Evolutionary conservation across 2,329 filamentous ascomycete genomes (phyloP), one percentile per base, ranked within the genome.

Genomic region (Epichloe scottii): DNA sequence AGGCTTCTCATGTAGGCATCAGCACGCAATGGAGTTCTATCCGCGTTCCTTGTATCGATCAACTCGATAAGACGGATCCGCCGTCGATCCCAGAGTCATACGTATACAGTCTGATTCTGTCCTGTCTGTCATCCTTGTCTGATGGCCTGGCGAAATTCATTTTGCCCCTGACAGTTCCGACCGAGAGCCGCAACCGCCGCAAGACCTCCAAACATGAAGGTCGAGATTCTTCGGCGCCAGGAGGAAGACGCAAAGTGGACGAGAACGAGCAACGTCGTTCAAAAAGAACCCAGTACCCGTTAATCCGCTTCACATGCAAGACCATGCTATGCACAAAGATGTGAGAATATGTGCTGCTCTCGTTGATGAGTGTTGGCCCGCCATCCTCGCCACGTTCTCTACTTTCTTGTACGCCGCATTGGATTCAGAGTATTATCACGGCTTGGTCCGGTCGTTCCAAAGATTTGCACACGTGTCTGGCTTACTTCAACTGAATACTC

Each of bases 391-490:
- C 1, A 93, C 89, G 2, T 96, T 89, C 60, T 98, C 93, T 0
- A 96, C 91, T 0, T 98, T 97, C 62, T 71, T 98, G 17, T 94
- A 95, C 62, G 88, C 93, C 33, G 83, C 91, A 0, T 72, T 98
- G 4, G 93, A 98, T 63, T 85, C 88, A 1, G 89, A 96, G 49
- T 96, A 93, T 59, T 98, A 97, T 60, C 90, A 96, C 58, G 82
- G 85, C 10, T 73, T 98, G 1, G 91, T 98, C 23, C 81, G 93
- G 57, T 87, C 91, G 0, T 95, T 97, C 58, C 93, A 98, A 61
- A 89, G 94, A 57, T 87, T 98, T 60, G 87, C 93, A 1, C 94
- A 98, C 63, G 91, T 97, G 3, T 89, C 93, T 39, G 94, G 93
- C 5, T 73, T 98, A 45, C 70, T 98, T 8, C 82, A 90, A 55